These are phyloP conservation scores for Mitragyna speciosa DNA, from an alignment of 257 asterid genomes.

Conservation along the genomic window DNA sequence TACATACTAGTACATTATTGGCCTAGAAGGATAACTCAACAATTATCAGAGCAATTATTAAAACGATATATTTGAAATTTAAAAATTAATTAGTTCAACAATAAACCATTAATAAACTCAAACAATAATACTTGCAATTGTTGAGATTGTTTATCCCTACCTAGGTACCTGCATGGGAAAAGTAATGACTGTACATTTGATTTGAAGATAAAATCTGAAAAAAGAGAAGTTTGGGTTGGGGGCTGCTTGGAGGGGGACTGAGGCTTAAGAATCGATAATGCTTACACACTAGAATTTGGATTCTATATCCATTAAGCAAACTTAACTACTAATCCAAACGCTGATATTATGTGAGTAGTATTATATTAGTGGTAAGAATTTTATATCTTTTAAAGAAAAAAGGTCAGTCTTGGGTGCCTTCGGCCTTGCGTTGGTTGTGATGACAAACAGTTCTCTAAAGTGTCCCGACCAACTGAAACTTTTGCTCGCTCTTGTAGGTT, in stretches of 20 bases:
- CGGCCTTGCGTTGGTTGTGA: slow-evolving; percentile 20
- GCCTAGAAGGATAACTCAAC: too few relatives aligned
- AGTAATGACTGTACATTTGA: slow-evolving; percentile 34
- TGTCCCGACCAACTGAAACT: slow-evolving; percentile 48
- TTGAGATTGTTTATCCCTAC: too few relatives aligned
- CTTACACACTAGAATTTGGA: slow-evolving; percentile 2
- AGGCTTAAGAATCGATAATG: background rate
- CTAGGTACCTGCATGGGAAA: slow-evolving; percentile 50
- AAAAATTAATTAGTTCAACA: too few relatives aligned
- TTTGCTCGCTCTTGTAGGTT: slow-evolving; percentile 30
- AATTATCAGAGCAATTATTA: too few relatives aligned
- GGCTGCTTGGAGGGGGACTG: background rate
- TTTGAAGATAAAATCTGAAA: background rate
- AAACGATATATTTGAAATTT: too few relatives aligned
- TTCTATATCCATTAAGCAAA: slow-evolving; percentile 15
- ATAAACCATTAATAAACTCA: too few relatives aligned
- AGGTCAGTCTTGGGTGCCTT: slow-evolving; percentile 16
- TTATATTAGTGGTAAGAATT: background rate
- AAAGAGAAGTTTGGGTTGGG: background rate
- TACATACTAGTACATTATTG: too few relatives aligned
- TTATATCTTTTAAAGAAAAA: background rate
- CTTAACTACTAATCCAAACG: background rate
- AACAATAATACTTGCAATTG: too few relatives aligned
- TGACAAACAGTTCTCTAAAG: slow-evolving; percentile 32
- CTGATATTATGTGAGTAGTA: background rate